Evolutionary conservation across 495 filamentous ascomycete genomes (phyloP).

Genomic region (Haplographium delicatum): DNA sequence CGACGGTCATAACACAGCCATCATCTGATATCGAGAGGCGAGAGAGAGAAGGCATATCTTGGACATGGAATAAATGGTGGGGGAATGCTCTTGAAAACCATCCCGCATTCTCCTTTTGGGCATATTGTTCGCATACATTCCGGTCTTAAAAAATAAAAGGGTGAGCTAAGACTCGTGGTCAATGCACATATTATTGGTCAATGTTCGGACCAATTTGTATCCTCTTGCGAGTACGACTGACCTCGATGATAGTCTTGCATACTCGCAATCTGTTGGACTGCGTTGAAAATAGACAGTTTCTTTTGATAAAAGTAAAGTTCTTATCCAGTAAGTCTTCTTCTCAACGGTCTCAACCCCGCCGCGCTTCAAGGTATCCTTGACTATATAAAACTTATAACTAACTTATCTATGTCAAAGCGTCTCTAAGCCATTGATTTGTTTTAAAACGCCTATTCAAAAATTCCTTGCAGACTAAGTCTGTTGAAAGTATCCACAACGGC

Average conservation of each 20-base stretch:
- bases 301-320: background rate
- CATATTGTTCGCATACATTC: conserved; percentile 16
- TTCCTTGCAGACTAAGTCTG: too few species aligned
- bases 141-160: conserved; percentile 12
- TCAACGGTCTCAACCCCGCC: conserved; percentile 2
- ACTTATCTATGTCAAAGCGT: conserved; percentile 20
- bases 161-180: conserved; percentile 5
- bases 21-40: conserved; percentile 2
- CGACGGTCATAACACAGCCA: conserved; percentile 5
- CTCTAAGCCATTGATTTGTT: conserved; percentile 7
- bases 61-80: conserved; percentile 4
- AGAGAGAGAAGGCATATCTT: conserved; percentile 1
- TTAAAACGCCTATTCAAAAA: conserved; percentile 2
- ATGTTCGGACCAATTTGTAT: too few species aligned
- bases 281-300: background rate
- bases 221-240: conserved; percentile 5
- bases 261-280: background rate
- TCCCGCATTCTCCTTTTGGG: conserved; percentile 4
- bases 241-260: conserved; percentile 3
- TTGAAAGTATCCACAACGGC: too few species aligned
- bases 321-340: background rate
- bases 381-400: conserved; percentile 12
- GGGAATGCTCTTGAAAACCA: conserved; percentile 5
- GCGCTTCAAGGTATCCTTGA: conserved; percentile 9
- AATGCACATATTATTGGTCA: too few species aligned